Conservation (phyloP, 192 early-diverging fungal species). For the Backusella circina region DNA sequence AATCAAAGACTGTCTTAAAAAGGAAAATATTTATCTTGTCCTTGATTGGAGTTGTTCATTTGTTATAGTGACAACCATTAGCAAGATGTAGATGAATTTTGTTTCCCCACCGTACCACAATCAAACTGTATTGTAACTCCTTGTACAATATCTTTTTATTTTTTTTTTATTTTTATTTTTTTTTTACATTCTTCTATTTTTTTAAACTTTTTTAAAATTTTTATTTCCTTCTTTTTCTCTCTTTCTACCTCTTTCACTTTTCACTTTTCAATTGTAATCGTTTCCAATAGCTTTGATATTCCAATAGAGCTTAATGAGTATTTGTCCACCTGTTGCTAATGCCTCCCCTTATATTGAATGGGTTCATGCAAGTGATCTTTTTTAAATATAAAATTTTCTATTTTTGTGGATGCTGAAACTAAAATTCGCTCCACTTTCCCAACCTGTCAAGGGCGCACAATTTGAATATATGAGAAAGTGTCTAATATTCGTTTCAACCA, state of each 20-base stretch:
- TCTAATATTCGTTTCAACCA: neutral
- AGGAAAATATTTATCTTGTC: neutral
- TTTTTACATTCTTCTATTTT: neutral
- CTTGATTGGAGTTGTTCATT: neutral
- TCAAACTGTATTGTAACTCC: neutral
- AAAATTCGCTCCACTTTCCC: neutral
- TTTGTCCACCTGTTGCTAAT: neutral
- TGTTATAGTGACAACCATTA: slow-evolving; percentile 3
- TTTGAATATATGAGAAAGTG: neutral
- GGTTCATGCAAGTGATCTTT: slow-evolving; percentile 10
- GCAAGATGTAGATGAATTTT: neutral
- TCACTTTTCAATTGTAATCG: neutral
- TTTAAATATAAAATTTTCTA: neutral
- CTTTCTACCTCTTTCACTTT: neutral
- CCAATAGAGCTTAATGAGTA: neutral
- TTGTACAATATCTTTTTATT: neutral
- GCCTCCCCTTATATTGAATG: neutral
- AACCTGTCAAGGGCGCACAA: neutral
- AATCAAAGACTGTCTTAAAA: neutral
- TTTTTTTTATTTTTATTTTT: neutral
- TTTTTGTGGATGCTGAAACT: slow-evolving; percentile 1
- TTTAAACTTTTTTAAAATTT: neutral
- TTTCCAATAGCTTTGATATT: neutral
- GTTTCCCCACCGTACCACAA: neutral
- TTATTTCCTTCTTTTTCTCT: neutral